phyloP scores from a whole-genome alignment of 345 rosid species.

The Erysimum cheiranthoides region DNA sequence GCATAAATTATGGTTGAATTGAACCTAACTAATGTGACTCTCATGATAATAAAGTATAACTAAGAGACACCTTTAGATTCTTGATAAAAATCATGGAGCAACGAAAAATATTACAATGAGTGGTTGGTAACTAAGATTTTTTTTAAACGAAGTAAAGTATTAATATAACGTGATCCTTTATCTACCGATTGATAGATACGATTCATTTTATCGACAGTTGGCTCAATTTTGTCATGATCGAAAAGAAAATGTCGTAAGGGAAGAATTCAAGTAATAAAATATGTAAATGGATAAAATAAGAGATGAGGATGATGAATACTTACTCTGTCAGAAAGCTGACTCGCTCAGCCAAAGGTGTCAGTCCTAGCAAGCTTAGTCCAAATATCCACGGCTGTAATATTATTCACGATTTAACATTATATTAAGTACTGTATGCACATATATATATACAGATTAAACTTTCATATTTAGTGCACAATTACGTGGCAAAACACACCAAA shows the following conservation, averaged over 20 bases:
- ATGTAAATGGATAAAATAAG: slow-evolving; percentile 16
- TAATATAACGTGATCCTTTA: slow-evolving; percentile 14
- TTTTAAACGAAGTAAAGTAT: background rate
- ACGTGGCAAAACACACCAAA: background rate
- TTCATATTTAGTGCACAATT: background rate
- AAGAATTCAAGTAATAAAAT: slow-evolving; percentile 25
- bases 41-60: background rate
- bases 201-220: slow-evolving; percentile 16
- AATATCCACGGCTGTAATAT: slow-evolving; percentile 80
- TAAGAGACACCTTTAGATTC: background rate
- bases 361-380: slow-evolving; percentile 85
- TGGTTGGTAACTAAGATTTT: background rate
- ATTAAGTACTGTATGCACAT: background rate
- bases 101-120: background rate
- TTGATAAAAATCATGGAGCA: slow-evolving; percentile 1
- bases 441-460: background rate
- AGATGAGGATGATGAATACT: slow-evolving; percentile 40
- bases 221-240: slow-evolving; percentile 23
- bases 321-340: slow-evolving; percentile 98
- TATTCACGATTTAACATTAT: slow-evolving; percentile 7
- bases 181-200: background rate
- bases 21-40: slow-evolving; percentile 18
- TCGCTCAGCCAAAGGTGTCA: slow-evolving; percentile 90
- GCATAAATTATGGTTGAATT: background rate
- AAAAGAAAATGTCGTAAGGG: slow-evolving; percentile 1